Evolutionary conservation across 805 yeast species (phyloP), one percentile per base, ranked within the genome.

Genomic region (Saccharomycopsis sp.): DNA sequence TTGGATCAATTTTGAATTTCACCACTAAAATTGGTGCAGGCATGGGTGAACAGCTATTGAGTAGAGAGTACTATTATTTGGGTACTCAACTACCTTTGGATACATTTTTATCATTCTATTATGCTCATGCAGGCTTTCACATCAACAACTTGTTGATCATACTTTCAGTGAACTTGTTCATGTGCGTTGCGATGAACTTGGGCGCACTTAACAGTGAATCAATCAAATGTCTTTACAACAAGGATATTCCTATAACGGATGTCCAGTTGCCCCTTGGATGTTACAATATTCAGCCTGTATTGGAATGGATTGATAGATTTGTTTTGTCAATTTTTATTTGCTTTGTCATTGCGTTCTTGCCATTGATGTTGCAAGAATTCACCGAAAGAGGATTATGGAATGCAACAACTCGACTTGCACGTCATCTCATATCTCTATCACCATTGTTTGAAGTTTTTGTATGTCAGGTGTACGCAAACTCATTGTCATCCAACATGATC

Each of bases 21-120:
- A 81, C 87, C 17, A 81, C 88, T 31, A 82, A 82, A 63, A 81
- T 82, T 71, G 94, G 94, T 62, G 88, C 92, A 51, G 94, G 94
- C 63, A 82, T 82, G 94, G 92, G 92, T 60, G 94, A 82, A 62
- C 94, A 82, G 60, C 79, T 82, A 78, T 65, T 82, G 46, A 80
- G 88, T 20, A 71, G 94, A 64, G 94, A 82, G 59, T 82, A 82
- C 59, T 82, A 77, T 62, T 80, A 81, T 60, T 61, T 82, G 60
- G 86, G 89, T 55, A 78, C 89, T 29, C 87, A 78, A 56, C 64
- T 82, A 48, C 92, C 89, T 33, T 62, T 82, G 53, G 89, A 82
- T 58, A 72, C 89, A 62, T 79, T 82, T 69, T 68, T 82, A 49
- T 78, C 89, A 7, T 82, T 82, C 67, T 82, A 79, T 65, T 82